Percentiles rank a stretch among this genome's conserved stretches.
Conservation (phyloP, 371 early-diverging fungal species). For the Choanephora cucurbitarum region DNA sequence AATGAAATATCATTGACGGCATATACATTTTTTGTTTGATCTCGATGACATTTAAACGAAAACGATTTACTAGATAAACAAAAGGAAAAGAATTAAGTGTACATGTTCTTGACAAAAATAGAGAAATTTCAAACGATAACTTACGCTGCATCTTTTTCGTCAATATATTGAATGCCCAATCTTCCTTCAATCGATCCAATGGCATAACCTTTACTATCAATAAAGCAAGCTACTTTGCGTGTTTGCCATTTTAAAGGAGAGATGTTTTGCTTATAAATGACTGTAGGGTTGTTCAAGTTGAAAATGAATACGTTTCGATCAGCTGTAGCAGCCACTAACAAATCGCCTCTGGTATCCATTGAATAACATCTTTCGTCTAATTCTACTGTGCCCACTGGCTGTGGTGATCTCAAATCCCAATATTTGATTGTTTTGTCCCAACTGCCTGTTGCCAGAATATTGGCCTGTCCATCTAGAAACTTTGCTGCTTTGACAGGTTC, state of each 20-base stretch:
- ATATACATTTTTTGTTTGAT: conserved; percentile 69
- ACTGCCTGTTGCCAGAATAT: conserved; percentile 84
- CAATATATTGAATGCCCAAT: conserved; percentile 87
- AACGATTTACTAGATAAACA: conserved; percentile 65
- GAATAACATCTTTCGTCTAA: conserved; percentile 87
- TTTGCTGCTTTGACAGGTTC: conserved; percentile 73
- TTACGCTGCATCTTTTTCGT: conserved; percentile 72
- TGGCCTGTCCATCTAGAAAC: conserved; percentile 67
- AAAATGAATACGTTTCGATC: conserved; percentile 69
- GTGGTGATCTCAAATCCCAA: conserved; percentile 87
- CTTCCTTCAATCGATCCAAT: conserved; percentile 93
- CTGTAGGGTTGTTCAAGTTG: conserved; percentile 76
- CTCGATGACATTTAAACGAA: conserved; percentile 95
- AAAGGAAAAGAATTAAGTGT: too few species aligned
- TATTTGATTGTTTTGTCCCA: conserved; percentile 96
- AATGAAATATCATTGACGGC: conserved; percentile 82
- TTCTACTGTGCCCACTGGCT: conserved; percentile 71
- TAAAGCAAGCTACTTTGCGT: conserved; percentile 75
- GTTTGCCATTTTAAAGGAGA: conserved; percentile 83
- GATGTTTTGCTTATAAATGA: conserved; percentile 58
- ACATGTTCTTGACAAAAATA: background rate
- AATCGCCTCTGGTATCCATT: conserved; percentile 71
- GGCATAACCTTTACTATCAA: conserved; percentile 81
- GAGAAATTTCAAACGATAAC: conserved; percentile 5
- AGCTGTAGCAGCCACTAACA: conserved; percentile 40